phyloP scores from a whole-genome alignment of 306 rosid genomes.

The Prunus mongolica region DNA sequence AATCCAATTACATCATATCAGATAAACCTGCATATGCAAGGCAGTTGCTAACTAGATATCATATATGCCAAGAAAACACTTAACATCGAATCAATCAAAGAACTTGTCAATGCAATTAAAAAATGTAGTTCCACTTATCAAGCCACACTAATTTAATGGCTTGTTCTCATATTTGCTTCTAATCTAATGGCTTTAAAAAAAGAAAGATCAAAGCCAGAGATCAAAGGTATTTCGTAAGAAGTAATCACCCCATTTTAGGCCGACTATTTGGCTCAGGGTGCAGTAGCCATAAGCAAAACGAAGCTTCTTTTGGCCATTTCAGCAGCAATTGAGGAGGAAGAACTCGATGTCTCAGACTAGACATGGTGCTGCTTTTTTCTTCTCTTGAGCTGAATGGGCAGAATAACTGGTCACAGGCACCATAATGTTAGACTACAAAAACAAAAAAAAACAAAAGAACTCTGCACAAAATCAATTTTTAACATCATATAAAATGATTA shows the following conservation, averaged over 20 bases:
- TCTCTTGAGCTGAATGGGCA: constrained; percentile 84
- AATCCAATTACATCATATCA: neutral
- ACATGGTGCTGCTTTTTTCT: constrained; percentile 85
- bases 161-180: neutral
- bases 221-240: constrained; percentile 3
- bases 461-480: constrained; percentile 10
- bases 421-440: constrained; percentile 32
- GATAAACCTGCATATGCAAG: neutral
- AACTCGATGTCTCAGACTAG: constrained; percentile 90
- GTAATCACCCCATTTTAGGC: constrained; percentile 71
- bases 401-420: constrained; percentile 67
- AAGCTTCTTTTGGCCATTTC: constrained; percentile 98
- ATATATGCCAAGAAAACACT: neutral
- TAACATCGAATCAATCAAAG: neutral
- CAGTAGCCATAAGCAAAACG: constrained; percentile 90
- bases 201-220: neutral
- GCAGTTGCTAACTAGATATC: neutral
- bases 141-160: neutral
- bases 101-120: neutral
- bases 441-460: constrained; percentile 11
- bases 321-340: constrained; percentile 96
- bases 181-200: neutral
- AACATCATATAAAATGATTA: constrained; percentile 8
- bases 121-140: neutral
- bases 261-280: constrained; percentile 91